Evolutionary conservation across 2,329 filamentous ascomycete genomes (phyloP).

Genomic region (Aspergillus neotritici): DNA sequence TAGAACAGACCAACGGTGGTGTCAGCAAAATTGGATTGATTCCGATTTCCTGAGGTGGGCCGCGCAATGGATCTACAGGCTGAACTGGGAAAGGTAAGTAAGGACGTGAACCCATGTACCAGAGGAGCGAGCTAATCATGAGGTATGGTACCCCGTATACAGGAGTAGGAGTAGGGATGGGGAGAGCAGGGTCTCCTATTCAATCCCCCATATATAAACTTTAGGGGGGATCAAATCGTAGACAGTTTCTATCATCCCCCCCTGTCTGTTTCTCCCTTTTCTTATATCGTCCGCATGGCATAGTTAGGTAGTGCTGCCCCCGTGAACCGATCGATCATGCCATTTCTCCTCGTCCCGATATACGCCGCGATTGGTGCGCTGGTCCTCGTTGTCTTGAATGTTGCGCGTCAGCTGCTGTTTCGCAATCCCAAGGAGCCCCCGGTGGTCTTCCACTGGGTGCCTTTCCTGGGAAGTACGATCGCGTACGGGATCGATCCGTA

Average conservation of each 20-base stretch:
- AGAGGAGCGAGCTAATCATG: too few species aligned
- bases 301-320: too few species aligned
- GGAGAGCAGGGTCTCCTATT: neutral
- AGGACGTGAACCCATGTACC: too few species aligned
- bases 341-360: slow-evolving; percentile 8
- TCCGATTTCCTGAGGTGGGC: slow-evolving; percentile 7
- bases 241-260: neutral
- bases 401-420: slow-evolving; percentile 15
- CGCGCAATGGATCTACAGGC: neutral
- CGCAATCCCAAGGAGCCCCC: slow-evolving; percentile 62
- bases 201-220: neutral
- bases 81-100: too few species aligned
- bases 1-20: slow-evolving; percentile 1
- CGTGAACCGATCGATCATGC: slow-evolving; percentile 8
- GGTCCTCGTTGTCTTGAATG: slow-evolving; percentile 10
- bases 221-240: too few species aligned
- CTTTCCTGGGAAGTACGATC: slow-evolving; percentile 45
- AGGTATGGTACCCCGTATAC: too few species aligned
- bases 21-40: slow-evolving; percentile 7
- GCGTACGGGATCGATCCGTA: slow-evolving; percentile 57
- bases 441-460: slow-evolving; percentile 74
- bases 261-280: neutral
- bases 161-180: neutral
- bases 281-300: neutral
- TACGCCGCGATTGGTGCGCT: slow-evolving; percentile 11